Evolutionary conservation across 2,329 filamentous ascomycete species (phyloP).

Genomic region (Calonectria ilicicola): DNA sequence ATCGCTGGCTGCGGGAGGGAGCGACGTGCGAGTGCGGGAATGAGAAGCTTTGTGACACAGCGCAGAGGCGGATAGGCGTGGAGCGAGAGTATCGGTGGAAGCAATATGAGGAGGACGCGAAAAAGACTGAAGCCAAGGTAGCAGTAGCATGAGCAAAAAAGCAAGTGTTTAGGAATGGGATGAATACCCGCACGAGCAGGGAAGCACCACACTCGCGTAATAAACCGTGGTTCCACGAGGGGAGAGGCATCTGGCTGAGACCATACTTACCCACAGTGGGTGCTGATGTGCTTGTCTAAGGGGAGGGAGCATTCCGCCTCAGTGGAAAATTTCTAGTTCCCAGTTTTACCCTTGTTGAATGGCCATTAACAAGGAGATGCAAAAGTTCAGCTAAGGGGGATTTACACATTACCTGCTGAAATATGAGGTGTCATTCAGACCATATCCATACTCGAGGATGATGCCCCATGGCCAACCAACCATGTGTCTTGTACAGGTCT

Average conservation of each 20-base stretch:
- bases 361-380: background rate
- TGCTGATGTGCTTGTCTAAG: background rate
- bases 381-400: background rate
- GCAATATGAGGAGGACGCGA: slow-evolving; percentile 41
- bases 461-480: background rate
- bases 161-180: background rate
- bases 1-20: slow-evolving; percentile 62
- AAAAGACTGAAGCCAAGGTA: slow-evolving; percentile 19
- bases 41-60: slow-evolving; percentile 62
- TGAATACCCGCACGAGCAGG: background rate
- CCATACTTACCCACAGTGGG: background rate
- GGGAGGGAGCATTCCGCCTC: background rate
- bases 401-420: background rate
- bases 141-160: background rate
- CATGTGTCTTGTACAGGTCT: background rate
- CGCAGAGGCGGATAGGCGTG: slow-evolving; percentile 57
- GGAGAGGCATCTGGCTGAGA: slow-evolving; percentile 1
- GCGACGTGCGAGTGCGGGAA: slow-evolving; percentile 64
- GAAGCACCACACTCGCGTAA: background rate
- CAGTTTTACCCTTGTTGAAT: background rate
- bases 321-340: background rate
- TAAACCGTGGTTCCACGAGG: background rate
- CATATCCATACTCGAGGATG: background rate
- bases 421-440: background rate
- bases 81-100: slow-evolving; percentile 66